A percentile compares a stretch with the other conserved stretches of the same genome.
Conservation (phyloP, 2,329 filamentous ascomycete species). For the Pseudophaeomoniella oleicola region DNA sequence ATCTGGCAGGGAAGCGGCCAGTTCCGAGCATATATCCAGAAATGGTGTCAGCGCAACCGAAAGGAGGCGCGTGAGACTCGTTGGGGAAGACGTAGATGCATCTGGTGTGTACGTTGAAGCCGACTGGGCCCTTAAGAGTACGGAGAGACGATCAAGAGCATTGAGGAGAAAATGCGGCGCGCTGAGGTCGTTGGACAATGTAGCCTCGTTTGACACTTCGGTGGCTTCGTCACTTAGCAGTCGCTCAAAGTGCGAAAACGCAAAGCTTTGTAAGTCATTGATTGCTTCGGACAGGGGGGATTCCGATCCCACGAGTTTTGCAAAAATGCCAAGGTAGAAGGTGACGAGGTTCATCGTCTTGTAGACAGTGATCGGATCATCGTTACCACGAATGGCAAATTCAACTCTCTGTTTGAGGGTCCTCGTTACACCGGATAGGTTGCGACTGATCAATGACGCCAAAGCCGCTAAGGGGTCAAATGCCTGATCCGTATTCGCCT, state of each 20-base stretch:
- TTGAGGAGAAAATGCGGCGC: conserved; percentile 70
- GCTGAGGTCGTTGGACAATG: conserved; percentile 54
- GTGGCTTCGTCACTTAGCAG: conserved; percentile 58
- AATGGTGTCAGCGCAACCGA: conserved; percentile 76
- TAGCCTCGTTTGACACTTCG: conserved; percentile 54
- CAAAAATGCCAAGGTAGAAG: conserved; percentile 80
- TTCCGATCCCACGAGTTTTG: conserved; percentile 56
- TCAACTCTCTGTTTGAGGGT: conserved; percentile 83
- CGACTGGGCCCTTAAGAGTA: conserved; percentile 76
- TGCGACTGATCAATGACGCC: conserved; percentile 72
- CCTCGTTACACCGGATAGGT: conserved; percentile 65
- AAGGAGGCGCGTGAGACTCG: conserved; percentile 61
- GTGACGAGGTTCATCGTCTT: conserved; percentile 76
- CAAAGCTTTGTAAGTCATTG: conserved; percentile 54
- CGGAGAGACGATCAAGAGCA: conserved; percentile 60
- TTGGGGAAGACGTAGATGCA: conserved; percentile 35
- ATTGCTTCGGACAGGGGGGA: conserved; percentile 59
- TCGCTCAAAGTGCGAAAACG: conserved; percentile 67
- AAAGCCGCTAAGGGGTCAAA: conserved; percentile 76
- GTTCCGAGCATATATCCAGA: conserved; percentile 56
- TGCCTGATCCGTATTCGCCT: conserved; percentile 35
- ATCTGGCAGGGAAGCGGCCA: conserved; percentile 45
- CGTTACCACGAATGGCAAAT: conserved; percentile 82
- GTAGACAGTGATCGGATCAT: conserved; percentile 77
- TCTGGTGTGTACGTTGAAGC: conserved; percentile 47